Percentiles rank a stretch among this genome's conserved stretches.
Conservation (phyloP, 805 yeast genomes). For the Lachancea dasiensis region DNA sequence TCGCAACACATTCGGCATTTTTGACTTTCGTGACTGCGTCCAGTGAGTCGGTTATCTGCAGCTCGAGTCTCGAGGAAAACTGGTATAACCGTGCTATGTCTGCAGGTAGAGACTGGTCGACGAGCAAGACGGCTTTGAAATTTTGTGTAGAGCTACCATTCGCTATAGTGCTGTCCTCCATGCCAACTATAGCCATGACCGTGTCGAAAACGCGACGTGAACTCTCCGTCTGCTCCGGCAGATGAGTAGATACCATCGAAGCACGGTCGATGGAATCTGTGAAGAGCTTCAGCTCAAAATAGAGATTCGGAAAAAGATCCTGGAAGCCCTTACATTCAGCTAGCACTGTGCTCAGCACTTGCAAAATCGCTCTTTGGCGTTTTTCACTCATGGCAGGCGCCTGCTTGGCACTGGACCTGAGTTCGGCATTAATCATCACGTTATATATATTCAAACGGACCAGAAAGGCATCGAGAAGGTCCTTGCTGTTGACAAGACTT, state of each 20-base stretch:
- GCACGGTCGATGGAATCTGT: background rate
- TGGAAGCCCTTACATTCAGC: conserved; percentile 13
- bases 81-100: conserved; percentile 14
- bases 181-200: background rate
- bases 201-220: conserved; percentile 1
- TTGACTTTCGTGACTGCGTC: conserved; percentile 13
- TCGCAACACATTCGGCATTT: conserved; percentile 16
- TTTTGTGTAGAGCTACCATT: conserved; percentile 5
- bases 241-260: conserved; percentile 1
- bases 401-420: conserved; percentile 11
- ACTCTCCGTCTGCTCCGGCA: background rate
- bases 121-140: conserved; percentile 19
- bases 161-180: background rate
- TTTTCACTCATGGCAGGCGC: background rate
- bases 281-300: conserved; percentile 2
- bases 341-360: conserved; percentile 14
- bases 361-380: conserved; percentile 8
- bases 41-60: conserved; percentile 17
- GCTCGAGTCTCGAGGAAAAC: conserved; percentile 15
- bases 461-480: conserved; percentile 19
- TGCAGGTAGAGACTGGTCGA: conserved; percentile 10
- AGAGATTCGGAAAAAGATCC: conserved; percentile 20
- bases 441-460: conserved; percentile 12
- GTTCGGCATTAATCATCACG: conserved; percentile 15
- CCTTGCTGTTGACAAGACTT: conserved; percentile 13